Evolutionary conservation across 331 rosid genomes (phyloP).

Genomic region (Malus hybrid): DNA sequence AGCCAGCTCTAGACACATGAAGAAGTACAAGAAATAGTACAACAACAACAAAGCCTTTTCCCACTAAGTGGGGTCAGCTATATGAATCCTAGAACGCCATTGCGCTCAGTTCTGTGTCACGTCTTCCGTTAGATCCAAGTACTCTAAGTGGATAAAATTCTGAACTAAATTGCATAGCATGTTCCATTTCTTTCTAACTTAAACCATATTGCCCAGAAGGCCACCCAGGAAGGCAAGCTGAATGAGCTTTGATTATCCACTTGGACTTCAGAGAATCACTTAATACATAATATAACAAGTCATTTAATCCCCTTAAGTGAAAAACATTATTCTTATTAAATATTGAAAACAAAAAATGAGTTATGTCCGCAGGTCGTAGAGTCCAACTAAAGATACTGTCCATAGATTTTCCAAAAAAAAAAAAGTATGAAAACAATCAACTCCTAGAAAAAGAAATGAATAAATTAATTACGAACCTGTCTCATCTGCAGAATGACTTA

Average conservation of each 20-base stretch:
- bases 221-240: not conserved
- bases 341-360: not conserved
- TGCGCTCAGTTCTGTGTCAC: too few species aligned
- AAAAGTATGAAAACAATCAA: not conserved
- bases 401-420: not conserved
- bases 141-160: not conserved
- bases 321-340: not conserved
- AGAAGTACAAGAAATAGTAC: not conserved
- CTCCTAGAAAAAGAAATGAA: not conserved
- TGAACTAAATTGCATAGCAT: not conserved
- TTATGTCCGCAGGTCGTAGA: too few species aligned
- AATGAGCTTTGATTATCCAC: not conserved
- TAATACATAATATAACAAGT: not conserved
- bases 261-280: not conserved
- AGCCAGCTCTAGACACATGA: not conserved
- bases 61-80: too few species aligned
- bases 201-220: not conserved
- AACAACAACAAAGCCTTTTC: too few species aligned
- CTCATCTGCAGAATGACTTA: slow-evolving; percentile 30
- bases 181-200: not conserved
- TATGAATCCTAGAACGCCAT: too few species aligned
- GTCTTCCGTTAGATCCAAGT: too few species aligned
- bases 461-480: slow-evolving; percentile 35
- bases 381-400: not conserved
- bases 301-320: not conserved